Base-by-base conservation (phyloP, 2,329 filamentous ascomycete genomes). In the Fusarium sambucinum region DNA sequence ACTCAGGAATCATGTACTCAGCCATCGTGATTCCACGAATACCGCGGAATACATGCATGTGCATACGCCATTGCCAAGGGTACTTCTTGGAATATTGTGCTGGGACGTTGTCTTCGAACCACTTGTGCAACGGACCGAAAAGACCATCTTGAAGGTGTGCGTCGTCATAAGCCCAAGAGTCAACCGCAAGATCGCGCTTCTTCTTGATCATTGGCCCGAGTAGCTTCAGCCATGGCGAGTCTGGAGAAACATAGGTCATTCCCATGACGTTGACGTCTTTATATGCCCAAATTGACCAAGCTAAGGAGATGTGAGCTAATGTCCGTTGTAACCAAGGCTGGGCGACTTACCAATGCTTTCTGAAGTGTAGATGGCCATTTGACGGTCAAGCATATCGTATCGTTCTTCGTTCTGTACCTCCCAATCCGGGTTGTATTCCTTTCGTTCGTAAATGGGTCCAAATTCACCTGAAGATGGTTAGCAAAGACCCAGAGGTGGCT, bases 201-300 rank as follows among this genome's bases (percentile, higher is more conserved):
- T 87, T 89, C 52, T 82, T 80, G 3, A 88, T 74, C 63, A 88
- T 86, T 0, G 83, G 80, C 13, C 79, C 73, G 40, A 89, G 80
- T 0, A 82, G 80, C 30, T 80, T 80, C 69, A 86, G 84, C 77
- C 84, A 87, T 12, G 78, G 69, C 13, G 80, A 82, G 14, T 82
- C 73, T 0, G 82, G 80, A 17, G 77, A 77, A 1, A 83, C 78
- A 55, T 85, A 81, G 0, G 85, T 79, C 83, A 87, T 86, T 5
- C 85, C 85, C 76, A 86, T 83, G 23, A 83, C 78, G 1, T 85
- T 84, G 55, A 87, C 82, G 64, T 87, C 85, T 72, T 87, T 87
- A 74, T 86, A 87, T 1, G 84, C 75, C 85, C 85, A 87, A 66
- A 89, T 89, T 16, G 78, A 84, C 87, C 87, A 89, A 44, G 84